These are phyloP conservation scores for Knoxia roxburghii DNA, from an alignment of 257 asterid genomes.

Conservation along the genomic window DNA sequence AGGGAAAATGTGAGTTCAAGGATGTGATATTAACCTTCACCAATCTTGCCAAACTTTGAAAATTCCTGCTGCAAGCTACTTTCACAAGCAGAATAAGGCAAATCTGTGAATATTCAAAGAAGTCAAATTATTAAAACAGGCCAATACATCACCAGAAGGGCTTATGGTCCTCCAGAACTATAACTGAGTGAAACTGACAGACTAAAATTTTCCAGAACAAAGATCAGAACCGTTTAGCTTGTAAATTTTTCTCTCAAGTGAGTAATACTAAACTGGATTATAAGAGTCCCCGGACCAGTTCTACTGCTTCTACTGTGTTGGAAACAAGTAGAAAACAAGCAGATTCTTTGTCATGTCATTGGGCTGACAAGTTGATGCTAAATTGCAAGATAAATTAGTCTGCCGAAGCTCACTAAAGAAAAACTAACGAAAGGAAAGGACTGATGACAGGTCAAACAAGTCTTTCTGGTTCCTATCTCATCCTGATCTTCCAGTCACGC, in stretches of 20 bases:
- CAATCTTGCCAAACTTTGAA: slow-evolving; percentile 55
- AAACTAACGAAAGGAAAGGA: neutral
- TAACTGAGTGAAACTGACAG: too few relatives aligned
- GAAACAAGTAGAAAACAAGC: neutral
- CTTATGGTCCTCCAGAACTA: neutral
- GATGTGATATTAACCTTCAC: slow-evolving; percentile 40
- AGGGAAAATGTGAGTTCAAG: neutral
- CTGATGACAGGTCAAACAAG: neutral
- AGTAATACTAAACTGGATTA: neutral
- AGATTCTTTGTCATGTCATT: neutral
- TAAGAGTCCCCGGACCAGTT: neutral
- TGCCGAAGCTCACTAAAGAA: neutral
- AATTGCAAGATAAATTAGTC: neutral
- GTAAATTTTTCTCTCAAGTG: neutral
- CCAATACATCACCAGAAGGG: neutral
- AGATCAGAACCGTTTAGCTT: neutral
- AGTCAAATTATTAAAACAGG: neutral
- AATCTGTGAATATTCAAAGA: slow-evolving; percentile 29
- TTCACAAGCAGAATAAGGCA: slow-evolving; percentile 44
- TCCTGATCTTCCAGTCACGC: neutral
- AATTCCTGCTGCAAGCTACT: slow-evolving; percentile 40
- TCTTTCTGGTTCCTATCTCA: neutral
- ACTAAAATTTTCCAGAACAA: too few relatives aligned
- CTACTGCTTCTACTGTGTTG: neutral
- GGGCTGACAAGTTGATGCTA: neutral